A percentile compares a stretch with the other conserved stretches of the same genome.
Conservation (phyloP, 1,284 basidiomycete species). For the Cutaneotrichosporon cyanovorans region DNA sequence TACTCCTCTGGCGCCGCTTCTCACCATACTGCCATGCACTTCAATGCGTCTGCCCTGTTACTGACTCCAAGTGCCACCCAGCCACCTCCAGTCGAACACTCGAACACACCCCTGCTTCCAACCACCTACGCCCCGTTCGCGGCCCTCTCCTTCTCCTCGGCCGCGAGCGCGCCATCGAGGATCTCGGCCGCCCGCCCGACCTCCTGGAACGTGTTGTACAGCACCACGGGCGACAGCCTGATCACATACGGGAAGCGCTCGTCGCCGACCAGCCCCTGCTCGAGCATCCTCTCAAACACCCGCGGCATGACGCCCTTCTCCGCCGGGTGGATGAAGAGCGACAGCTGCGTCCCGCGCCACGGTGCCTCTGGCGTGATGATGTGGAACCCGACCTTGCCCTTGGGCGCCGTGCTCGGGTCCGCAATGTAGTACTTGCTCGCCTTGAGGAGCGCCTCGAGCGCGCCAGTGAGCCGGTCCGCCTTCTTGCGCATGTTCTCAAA, state of each 20-base stretch:
- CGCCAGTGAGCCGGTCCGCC: conserved; percentile 61
- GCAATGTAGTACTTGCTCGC: conserved; percentile 55
- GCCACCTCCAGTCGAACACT: too few species aligned
- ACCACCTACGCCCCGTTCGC: not conserved
- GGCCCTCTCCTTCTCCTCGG: conserved; percentile 23
- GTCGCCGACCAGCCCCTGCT: conserved; percentile 76
- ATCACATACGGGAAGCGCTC: conserved; percentile 85
- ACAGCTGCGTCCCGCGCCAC: conserved; percentile 75
- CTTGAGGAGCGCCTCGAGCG: conserved; percentile 60
- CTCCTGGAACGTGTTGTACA: conserved; percentile 76
- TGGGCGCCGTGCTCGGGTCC: conserved; percentile 23
- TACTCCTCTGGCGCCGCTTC: too few species aligned
- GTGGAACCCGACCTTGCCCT: conserved; percentile 56
- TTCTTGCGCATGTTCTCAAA: conserved; percentile 62
- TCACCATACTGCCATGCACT: too few species aligned
- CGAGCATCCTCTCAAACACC: conserved; percentile 57
- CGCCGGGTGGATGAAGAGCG: conserved; percentile 62
- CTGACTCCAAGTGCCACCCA: too few species aligned
- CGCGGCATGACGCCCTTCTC: conserved; percentile 60
- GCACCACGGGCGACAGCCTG: conserved; percentile 68
- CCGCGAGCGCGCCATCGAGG: conserved; percentile 52
- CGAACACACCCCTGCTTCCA: too few species aligned
- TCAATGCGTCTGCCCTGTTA: too few species aligned
- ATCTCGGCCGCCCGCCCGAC: conserved; percentile 60
- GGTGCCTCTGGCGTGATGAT: conserved; percentile 73